phyloP scores from a whole-genome alignment of 805 yeast species.

The Starmerella floris region DNA sequence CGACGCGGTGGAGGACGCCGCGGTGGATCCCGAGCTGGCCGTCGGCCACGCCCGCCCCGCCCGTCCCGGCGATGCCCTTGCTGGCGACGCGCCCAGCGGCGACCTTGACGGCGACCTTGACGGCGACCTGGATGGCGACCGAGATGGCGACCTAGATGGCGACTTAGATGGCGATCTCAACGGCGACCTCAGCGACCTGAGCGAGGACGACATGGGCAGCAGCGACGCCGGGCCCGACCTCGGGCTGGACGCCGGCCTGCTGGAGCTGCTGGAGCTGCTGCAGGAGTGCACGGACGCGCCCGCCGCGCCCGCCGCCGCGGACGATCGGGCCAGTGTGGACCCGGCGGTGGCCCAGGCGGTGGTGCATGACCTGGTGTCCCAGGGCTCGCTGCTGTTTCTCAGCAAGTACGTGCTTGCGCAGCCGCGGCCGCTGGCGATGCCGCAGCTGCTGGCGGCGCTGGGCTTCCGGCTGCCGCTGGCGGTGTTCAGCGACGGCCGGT shows the following conservation, averaged over 20 bases:
- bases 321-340: slow-evolving; percentile 21
- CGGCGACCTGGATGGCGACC: neutral
- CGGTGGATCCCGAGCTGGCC: neutral
- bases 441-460: slow-evolving; percentile 43
- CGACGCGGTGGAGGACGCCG: too few species aligned
- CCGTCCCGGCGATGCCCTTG: neutral
- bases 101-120: neutral
- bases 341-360: slow-evolving; percentile 36
- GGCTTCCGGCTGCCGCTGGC: slow-evolving; percentile 40
- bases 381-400: slow-evolving; percentile 50
- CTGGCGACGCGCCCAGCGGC: neutral
- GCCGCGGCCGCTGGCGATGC: slow-evolving; percentile 35
- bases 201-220: slow-evolving; percentile 20
- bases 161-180: neutral
- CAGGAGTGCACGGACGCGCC: slow-evolving; percentile 20
- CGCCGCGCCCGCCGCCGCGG: slow-evolving; percentile 8
- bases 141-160: neutral
- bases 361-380: slow-evolving; percentile 40
- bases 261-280: slow-evolving; percentile 18
- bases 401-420: slow-evolving; percentile 42
- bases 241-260: slow-evolving; percentile 5
- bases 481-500: slow-evolving; percentile 12
- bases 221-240: slow-evolving; percentile 15
- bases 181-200: neutral
- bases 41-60: too few species aligned